A percentile compares a stretch with the other conserved stretches of the same genome.
Evolutionary conservation across 2,329 filamentous ascomycete species (phyloP).

Genomic region (Alternaria brassicae): DNA sequence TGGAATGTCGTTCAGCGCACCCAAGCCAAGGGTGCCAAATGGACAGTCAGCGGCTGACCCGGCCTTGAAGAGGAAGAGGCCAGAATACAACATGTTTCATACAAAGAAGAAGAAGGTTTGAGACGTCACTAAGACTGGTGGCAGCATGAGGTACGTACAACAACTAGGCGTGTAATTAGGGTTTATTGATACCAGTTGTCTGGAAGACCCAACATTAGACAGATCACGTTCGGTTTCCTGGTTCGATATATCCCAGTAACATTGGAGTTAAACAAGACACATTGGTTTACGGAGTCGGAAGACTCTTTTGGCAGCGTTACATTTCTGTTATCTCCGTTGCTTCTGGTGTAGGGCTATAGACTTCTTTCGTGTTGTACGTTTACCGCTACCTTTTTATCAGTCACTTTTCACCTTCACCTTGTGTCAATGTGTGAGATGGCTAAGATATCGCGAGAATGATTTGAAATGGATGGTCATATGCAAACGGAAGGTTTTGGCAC

Average conservation of each 20-base stretch:
- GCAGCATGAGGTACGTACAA: neutral
- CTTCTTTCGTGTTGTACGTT: neutral
- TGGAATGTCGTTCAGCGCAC: constrained; percentile 41
- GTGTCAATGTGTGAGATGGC: neutral
- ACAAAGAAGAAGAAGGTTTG: constrained; percentile 23
- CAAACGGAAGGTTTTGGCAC: neutral
- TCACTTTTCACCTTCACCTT: neutral
- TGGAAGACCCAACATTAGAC: neutral
- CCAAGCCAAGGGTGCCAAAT: constrained; percentile 26
- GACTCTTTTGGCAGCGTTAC: neutral
- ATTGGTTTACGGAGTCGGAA: neutral
- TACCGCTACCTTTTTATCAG: neutral
- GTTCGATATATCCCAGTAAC: too few species aligned
- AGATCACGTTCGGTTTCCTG: neutral
- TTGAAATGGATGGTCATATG: neutral
- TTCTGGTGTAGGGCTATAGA: neutral
- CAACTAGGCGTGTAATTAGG: neutral
- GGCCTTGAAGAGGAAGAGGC: constrained; percentile 26
- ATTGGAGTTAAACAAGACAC: too few species aligned
- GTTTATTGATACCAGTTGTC: neutral
- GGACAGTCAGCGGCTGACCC: constrained; percentile 17
- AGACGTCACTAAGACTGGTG: neutral
- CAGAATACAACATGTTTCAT: constrained; percentile 32
- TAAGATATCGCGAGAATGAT: neutral
- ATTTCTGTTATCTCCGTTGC: neutral